phyloP scores from a whole-genome alignment of 202 grass and related monocot genomes.

The Carex arenaria region DNA sequence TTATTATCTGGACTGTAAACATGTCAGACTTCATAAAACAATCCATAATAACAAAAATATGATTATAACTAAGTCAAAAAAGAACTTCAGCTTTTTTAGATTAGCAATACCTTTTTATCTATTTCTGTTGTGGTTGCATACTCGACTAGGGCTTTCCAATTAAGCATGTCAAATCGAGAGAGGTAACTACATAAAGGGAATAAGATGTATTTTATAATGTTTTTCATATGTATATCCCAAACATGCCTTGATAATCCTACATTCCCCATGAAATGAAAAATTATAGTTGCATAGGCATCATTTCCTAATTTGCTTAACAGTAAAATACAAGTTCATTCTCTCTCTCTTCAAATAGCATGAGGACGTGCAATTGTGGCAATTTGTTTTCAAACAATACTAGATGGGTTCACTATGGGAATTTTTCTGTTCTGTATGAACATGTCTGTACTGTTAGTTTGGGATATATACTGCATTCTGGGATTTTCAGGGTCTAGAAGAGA shows the following conservation, averaged over 20 bases:
- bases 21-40: conserved; percentile 75
- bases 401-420: neutral
- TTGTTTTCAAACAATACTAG: neutral
- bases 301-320: neutral
- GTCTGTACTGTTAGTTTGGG: neutral
- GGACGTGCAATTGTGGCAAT: neutral
- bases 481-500: neutral
- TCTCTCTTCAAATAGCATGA: neutral
- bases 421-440: neutral
- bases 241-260: neutral
- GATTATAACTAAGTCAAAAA: conserved; percentile 16
- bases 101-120: conserved; percentile 66
- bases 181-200: conserved; percentile 48
- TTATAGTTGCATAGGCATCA: neutral
- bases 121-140: conserved; percentile 44
- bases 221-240: neutral
- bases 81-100: neutral
- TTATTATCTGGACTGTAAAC: conserved; percentile 99
- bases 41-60: conserved; percentile 20
- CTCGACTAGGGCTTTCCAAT: conserved; percentile 80
- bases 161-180: conserved; percentile 71
- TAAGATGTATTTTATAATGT: neutral
- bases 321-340: neutral
- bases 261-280: neutral
- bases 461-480: neutral